phyloP scores from a whole-genome alignment of 2,329 filamentous ascomycete species.

The Aspergillus sp. region DNA sequence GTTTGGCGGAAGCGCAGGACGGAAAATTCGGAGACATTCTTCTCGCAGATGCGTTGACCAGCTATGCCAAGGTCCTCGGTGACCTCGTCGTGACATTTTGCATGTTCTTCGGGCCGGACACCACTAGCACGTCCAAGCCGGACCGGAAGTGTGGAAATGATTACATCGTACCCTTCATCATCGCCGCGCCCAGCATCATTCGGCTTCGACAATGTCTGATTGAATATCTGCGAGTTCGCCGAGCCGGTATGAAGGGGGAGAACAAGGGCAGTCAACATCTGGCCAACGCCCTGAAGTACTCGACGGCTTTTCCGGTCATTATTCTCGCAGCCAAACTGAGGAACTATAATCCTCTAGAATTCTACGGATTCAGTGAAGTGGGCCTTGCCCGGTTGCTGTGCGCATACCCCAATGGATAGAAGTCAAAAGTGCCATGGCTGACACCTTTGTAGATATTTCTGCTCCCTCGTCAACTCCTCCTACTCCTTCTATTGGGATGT shows the following conservation, averaged over 20 bases:
- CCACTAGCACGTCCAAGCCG: slow-evolving; percentile 75
- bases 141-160: slow-evolving; percentile 78
- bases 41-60: slow-evolving; percentile 89
- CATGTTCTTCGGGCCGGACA: slow-evolving; percentile 77
- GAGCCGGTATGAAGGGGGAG: slow-evolving; percentile 45
- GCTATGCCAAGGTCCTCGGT: slow-evolving; percentile 87
- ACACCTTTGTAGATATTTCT: slow-evolving; percentile 59
- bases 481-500: slow-evolving; percentile 99
- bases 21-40: slow-evolving; percentile 94
- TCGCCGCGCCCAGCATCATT: slow-evolving; percentile 79
- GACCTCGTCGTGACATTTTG: slow-evolving; percentile 86
- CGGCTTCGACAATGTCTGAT: slow-evolving; percentile 89
- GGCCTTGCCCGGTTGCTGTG: slow-evolving; percentile 57
- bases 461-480: slow-evolving; percentile 76
- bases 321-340: slow-evolving; percentile 74
- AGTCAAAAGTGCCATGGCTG: neutral
- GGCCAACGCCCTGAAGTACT: slow-evolving; percentile 92
- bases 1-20: slow-evolving; percentile 79
- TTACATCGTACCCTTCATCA: slow-evolving; percentile 78
- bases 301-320: slow-evolving; percentile 90
- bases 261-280: slow-evolving; percentile 85
- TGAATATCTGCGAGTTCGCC: slow-evolving; percentile 73
- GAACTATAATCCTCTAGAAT: slow-evolving; percentile 53
- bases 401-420: slow-evolving; percentile 10
- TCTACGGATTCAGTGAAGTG: slow-evolving; percentile 53